Percentiles rank a stretch among this genome's conserved stretches.
These are phyloP conservation scores for Cyathus striatus DNA, from an alignment of 768 basidiomycete species.

Conservation along the genomic window DNA sequence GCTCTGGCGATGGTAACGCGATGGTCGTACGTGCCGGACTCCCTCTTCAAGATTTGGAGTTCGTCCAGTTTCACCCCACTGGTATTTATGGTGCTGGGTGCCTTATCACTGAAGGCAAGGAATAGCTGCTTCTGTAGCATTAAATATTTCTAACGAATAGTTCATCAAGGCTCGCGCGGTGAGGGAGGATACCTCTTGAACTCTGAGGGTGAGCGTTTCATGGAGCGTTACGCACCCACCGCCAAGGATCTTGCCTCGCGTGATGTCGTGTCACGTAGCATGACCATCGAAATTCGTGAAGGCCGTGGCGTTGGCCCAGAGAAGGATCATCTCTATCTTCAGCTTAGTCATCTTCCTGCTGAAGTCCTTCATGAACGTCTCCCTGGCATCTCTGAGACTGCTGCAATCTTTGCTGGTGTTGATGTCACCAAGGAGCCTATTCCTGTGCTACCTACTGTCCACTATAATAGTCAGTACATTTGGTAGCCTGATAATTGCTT, in stretches of 20 bases:
- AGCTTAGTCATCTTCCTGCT: conserved; percentile 94
- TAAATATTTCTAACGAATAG: too few species aligned
- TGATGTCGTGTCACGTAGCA: conserved; percentile 98
- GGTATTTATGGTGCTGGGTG: conserved; percentile 99
- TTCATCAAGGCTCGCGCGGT: conserved; percentile 91
- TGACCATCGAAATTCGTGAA: conserved; percentile 98
- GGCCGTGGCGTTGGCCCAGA: conserved; percentile 98
- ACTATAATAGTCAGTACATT: conserved; percentile 86
- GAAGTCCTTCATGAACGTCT: conserved; percentile 95
- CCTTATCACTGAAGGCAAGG: conserved; percentile 91
- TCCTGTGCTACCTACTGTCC: conserved; percentile 95
- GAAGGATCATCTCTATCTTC: conserved; percentile 95
- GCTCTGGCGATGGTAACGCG: conserved; percentile 97
- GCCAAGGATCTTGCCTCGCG: conserved; percentile 99
- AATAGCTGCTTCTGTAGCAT: too few species aligned
- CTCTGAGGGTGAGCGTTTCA: conserved; percentile 98
- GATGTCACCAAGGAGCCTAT: conserved; percentile 99
- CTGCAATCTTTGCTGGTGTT: conserved; percentile 97
- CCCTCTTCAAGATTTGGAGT: conserved; percentile 95
- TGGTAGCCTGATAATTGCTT: not conserved
- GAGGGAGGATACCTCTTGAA: conserved; percentile 99
- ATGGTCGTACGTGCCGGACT: conserved; percentile 97
- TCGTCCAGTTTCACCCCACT: conserved; percentile 99
- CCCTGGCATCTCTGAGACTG: conserved; percentile 99
- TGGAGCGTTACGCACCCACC: conserved; percentile 99